Conservation (phyloP, 2,329 filamentous ascomycete species). For the Pseudopyrenochaeta lycopersici region DNA sequence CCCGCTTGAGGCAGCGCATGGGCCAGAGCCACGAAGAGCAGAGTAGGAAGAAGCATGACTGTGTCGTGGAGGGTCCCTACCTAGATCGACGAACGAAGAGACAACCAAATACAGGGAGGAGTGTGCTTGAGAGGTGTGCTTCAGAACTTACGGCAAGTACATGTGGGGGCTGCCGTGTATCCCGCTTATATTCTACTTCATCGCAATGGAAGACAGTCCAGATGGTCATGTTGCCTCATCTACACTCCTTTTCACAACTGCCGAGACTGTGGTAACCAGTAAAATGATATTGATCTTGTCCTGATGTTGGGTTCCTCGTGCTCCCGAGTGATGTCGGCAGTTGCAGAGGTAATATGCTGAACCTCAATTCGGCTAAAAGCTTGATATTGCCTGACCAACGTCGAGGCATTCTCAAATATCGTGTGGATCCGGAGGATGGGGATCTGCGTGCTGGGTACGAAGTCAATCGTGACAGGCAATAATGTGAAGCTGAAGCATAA, state of each 20-base stretch:
- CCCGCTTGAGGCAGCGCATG: conserved; percentile 32
- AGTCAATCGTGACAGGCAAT: background rate
- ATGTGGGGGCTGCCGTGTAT: background rate
- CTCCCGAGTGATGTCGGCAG: conserved; percentile 11
- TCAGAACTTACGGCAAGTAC: background rate
- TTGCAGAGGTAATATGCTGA: conserved; percentile 15
- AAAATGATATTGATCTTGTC: conserved; percentile 1
- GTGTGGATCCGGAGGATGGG: conserved; percentile 8
- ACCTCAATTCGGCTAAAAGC: conserved; percentile 21
- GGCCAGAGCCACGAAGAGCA: conserved; percentile 32
- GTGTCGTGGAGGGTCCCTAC: background rate
- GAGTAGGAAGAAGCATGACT: conserved; percentile 32
- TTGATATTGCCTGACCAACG: conserved; percentile 21
- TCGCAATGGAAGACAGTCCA: background rate
- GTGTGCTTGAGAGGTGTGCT: conserved; percentile 1
- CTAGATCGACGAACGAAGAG: background rate
- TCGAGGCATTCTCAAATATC: background rate
- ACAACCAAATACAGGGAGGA: background rate
- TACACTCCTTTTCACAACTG: background rate
- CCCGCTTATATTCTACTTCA: background rate
- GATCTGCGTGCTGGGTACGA: conserved; percentile 1
- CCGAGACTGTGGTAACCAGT: background rate
- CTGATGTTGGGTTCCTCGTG: background rate
- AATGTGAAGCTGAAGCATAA: too few relatives aligned
- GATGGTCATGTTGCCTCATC: background rate